These are phyloP conservation scores for Pouteria campechiana DNA, from an alignment of 179 eudicot species.

Conservation along the genomic window DNA sequence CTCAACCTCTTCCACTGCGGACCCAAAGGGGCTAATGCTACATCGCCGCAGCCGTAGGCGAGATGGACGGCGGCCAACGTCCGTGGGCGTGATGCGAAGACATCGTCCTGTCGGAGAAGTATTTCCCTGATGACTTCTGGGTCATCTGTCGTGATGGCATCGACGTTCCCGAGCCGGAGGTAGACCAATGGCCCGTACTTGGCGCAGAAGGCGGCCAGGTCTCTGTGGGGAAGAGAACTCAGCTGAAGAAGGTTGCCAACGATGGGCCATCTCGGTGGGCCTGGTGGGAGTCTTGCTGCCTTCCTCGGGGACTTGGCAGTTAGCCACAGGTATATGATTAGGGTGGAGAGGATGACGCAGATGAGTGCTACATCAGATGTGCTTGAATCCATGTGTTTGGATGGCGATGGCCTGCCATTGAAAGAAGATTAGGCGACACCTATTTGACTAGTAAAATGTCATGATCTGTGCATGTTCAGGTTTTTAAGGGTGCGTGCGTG, in stretches of 20 bases:
- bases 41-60: constrained; percentile 79
- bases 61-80: constrained; percentile 77
- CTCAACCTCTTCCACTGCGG: constrained; percentile 95
- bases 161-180: constrained; percentile 67
- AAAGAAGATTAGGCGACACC: too few species aligned
- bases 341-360: constrained; percentile 13
- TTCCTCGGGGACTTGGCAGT: neutral
- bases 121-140: constrained; percentile 77
- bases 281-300: constrained; percentile 56
- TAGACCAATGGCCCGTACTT: constrained; percentile 84
- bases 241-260: constrained; percentile 87
- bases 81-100: constrained; percentile 79
- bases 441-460: too few species aligned
- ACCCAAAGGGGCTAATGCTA: constrained; percentile 87
- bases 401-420: too few species aligned
- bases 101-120: constrained; percentile 66
- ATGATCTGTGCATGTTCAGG: too few species aligned
- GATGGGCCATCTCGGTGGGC: constrained; percentile 80
- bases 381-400: constrained; percentile 21
- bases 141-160: constrained; percentile 86
- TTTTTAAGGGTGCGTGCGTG: too few species aligned
- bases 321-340: constrained; percentile 18
- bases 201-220: constrained; percentile 64
- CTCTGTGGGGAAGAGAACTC: constrained; percentile 72
- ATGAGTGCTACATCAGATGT: constrained; percentile 12